These are phyloP conservation scores for Didymella sp. DNA, from an alignment of 2,329 filamentous ascomycete genomes.

Conservation along the genomic window DNA sequence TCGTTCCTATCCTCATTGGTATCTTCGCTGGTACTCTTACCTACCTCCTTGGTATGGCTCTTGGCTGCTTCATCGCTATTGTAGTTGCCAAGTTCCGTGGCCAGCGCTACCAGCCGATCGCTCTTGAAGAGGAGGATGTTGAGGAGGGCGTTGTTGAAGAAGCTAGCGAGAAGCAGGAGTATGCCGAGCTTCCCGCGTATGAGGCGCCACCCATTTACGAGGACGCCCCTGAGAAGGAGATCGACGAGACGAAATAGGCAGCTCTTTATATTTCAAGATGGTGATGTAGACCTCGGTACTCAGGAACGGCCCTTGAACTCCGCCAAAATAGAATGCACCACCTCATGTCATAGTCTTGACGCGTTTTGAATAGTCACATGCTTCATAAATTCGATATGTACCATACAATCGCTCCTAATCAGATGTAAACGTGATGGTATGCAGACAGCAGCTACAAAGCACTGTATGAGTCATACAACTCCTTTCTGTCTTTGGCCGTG, in stretches of 20 bases:
- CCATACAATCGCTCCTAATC: too few species aligned
- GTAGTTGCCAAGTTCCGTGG: constrained; percentile 64
- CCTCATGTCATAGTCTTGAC: background rate
- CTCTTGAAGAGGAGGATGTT: constrained; percentile 40
- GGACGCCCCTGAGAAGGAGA: constrained; percentile 44
- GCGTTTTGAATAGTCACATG: constrained; percentile 5
- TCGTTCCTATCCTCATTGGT: constrained; percentile 73
- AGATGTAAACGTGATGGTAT: too few species aligned
- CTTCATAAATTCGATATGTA: constrained; percentile 17
- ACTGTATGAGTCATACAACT: background rate
- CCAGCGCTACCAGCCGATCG: constrained; percentile 46
- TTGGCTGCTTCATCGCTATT: constrained; percentile 68
- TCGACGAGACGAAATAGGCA: constrained; percentile 33
- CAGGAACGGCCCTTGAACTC: background rate
- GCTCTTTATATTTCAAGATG: background rate
- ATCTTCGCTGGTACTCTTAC: constrained; percentile 72
- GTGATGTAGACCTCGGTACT: background rate
- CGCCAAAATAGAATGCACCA: too few species aligned
- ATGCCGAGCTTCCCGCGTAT: constrained; percentile 45
- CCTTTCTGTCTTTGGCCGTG: background rate
- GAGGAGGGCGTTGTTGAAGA: constrained; percentile 24
- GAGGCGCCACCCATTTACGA: constrained; percentile 51
- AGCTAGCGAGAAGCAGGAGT: constrained; percentile 42
- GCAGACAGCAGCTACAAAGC: background rate
- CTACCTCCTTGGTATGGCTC: constrained; percentile 70